These are phyloP conservation scores for Venturia aucupariae DNA, from an alignment of 2,329 filamentous ascomycete genomes.

Conservation along the genomic window DNA sequence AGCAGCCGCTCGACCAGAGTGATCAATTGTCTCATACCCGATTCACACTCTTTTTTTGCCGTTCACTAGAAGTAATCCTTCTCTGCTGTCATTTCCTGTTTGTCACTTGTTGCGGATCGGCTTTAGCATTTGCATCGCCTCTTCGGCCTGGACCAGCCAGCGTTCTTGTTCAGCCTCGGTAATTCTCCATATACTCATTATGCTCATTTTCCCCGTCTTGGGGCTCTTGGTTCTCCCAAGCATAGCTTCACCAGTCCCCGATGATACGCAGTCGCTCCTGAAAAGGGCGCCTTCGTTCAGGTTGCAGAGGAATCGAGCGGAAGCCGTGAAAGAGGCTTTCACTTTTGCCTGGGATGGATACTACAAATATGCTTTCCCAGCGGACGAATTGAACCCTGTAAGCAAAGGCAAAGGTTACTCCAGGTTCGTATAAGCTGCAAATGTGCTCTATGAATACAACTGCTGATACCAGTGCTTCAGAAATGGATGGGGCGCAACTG, in stretches of 20 bases:
- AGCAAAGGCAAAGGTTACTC: conserved; percentile 58
- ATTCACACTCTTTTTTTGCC: background rate
- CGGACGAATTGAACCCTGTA: conserved; percentile 55
- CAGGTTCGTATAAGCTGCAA: conserved; percentile 42
- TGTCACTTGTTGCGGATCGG: background rate
- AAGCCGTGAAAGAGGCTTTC: conserved; percentile 23
- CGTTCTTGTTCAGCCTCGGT: background rate
- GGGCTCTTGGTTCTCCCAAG: background rate
- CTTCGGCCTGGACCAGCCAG: background rate
- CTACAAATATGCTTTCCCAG: conserved; percentile 24
- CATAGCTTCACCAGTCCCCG: background rate
- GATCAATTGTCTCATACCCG: background rate
- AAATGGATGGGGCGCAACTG: conserved; percentile 77
- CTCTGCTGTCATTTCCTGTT: background rate
- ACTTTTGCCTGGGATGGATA: conserved; percentile 28
- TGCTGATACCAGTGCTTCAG: conserved; percentile 33
- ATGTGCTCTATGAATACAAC: background rate
- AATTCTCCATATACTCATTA: background rate
- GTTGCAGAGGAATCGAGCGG: background rate
- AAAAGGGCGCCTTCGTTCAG: background rate
- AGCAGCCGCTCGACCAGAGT: background rate
- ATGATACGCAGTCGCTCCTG: background rate
- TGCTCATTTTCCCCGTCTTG: background rate
- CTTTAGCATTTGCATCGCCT: background rate
- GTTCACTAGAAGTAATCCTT: background rate